A percentile compares a stretch with the other conserved stretches of the same genome.
phyloP scores from a whole-genome alignment of 2,329 filamentous ascomycete genomes.

The Phialophora tarda region DNA sequence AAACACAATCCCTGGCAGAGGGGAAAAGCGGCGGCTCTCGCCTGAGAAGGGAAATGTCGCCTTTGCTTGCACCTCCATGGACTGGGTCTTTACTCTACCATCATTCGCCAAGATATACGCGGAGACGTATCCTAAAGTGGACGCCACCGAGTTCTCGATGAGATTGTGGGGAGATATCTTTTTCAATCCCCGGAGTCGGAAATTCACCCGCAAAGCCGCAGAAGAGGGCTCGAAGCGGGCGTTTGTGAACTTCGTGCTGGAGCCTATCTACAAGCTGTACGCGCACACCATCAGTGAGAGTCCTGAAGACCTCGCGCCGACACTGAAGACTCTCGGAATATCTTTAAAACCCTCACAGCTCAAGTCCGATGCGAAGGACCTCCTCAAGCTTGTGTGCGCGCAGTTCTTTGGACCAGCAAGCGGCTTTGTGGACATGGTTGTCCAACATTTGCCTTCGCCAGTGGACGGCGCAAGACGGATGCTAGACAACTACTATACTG shows the following conservation, averaged over 20 bases:
- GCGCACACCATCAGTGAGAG: constrained; percentile 92
- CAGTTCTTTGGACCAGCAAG: constrained; percentile 92
- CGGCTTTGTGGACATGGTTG: constrained; percentile 95
- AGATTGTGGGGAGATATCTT: constrained; percentile 96
- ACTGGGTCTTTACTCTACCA: constrained; percentile 93
- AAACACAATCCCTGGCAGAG: constrained; percentile 79
- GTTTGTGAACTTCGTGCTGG: constrained; percentile 92
- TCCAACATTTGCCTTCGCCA: constrained; percentile 86
- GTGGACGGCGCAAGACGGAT: constrained; percentile 75
- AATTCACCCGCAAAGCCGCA: constrained; percentile 84
- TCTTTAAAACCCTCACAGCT: constrained; percentile 89
- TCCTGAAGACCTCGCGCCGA: constrained; percentile 79
- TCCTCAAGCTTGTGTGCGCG: constrained; percentile 87
- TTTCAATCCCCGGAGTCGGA: constrained; percentile 87
- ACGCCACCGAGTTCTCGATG: constrained; percentile 79
- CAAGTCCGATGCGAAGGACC: constrained; percentile 83
- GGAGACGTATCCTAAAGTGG: constrained; percentile 81
- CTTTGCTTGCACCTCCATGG: constrained; percentile 90
- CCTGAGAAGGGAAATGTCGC: constrained; percentile 98
- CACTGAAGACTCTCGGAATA: constrained; percentile 80
- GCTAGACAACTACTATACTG: constrained; percentile 88
- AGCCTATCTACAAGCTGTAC: constrained; percentile 97
- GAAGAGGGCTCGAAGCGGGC: constrained; percentile 82
- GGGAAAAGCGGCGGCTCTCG: constrained; percentile 79
- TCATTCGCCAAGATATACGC: constrained; percentile 98